Evolutionary conservation across 306 rosid genomes (phyloP), one percentile per base, ranked within the genome.

Genomic region (Sicyos edulis): DNA sequence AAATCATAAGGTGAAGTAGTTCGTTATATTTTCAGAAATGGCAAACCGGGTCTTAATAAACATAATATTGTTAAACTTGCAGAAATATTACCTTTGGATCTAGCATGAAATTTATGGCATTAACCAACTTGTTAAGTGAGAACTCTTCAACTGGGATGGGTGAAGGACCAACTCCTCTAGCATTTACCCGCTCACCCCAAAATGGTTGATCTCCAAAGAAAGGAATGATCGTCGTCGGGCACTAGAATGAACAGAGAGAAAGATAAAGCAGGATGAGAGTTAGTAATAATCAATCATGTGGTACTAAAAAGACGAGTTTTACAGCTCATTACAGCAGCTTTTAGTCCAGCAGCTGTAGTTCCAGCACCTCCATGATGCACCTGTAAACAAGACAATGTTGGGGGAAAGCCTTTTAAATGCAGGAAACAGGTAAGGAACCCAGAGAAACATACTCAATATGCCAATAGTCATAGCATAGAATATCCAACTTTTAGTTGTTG

Each of bases 301-400:
- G 47, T 29, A 26, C 45, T 4, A 24, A 51, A 69, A 51, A 16
- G 42, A 51, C 5, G 50, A 49, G 72, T 22, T 64, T 68, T 21
- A 47, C 45, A 80, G 57, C 73, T 76, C 10, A 78, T 82, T 89
- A 95, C 99, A 13, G 99, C 92, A 76, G 99, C 97, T 84, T 84
- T 91, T 65, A 95, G 83, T 81, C 99, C 99, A 53, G 99, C 97
- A 78, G 99, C 99, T 47, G 99, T 95, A n/a, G 99, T 95, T 84
- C 99, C 99, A 73, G 99, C 99, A 76, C 99, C 99, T 64, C 99
- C 99, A 67, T 95, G 99, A 85, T 95, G 99, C 78, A 95, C 96
- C 99, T 91, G 84, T 51, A 51, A 51, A 69, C 60, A 76, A 70
- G 37, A 24, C 64, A 22, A 34, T 37, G 19, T 49, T 7, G 20